These are phyloP conservation scores for Sistotremastrum niveocremeum DNA, from an alignment of 768 basidiomycete species.

Conservation along the genomic window DNA sequence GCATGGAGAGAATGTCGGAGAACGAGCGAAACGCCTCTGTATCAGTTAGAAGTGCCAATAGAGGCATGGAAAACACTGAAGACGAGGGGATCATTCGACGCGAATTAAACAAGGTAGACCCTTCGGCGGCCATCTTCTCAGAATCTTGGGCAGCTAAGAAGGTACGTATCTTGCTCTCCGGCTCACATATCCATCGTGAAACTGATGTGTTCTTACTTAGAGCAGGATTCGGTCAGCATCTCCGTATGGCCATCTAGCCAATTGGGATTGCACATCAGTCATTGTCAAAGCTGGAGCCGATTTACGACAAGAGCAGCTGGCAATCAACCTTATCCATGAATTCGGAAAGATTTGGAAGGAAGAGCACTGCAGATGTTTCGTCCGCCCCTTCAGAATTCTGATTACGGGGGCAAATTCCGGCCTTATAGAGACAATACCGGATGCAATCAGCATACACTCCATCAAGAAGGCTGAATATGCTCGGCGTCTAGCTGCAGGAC, in stretches of 20 bases:
- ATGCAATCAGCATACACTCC: slow-evolving; percentile 96
- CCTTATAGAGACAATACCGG: slow-evolving; percentile 94
- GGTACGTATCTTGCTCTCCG: slow-evolving; percentile 25
- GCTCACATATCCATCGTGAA: background rate
- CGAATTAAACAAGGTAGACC: slow-evolving; percentile 90
- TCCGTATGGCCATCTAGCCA: slow-evolving; percentile 88
- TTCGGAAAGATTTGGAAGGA: slow-evolving; percentile 94
- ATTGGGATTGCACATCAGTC: slow-evolving; percentile 86
- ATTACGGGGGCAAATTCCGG: slow-evolving; percentile 91
- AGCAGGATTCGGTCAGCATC: slow-evolving; percentile 85
- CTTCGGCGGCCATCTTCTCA: slow-evolving; percentile 88
- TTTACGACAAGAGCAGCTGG: slow-evolving; percentile 92
- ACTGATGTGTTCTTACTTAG: slow-evolving; percentile 20
- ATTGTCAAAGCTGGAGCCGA: slow-evolving; percentile 99
- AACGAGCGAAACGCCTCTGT: slow-evolving; percentile 14
- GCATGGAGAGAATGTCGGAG: slow-evolving; percentile 74
- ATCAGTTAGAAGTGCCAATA: slow-evolving; percentile 22
- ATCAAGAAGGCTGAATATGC: slow-evolving; percentile 99
- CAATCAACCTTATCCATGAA: slow-evolving; percentile 86
- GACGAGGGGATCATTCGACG: slow-evolving; percentile 89
- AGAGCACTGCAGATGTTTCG: slow-evolving; percentile 86
- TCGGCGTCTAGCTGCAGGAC: slow-evolving; percentile 64
- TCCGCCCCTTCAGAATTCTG: slow-evolving; percentile 90
- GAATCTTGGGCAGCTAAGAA: slow-evolving; percentile 95
- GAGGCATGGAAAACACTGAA: slow-evolving; percentile 54